These are phyloP conservation scores for Neoboletus subvelutipes DNA, from an alignment of 768 basidiomycete species.

Conservation along the genomic window DNA sequence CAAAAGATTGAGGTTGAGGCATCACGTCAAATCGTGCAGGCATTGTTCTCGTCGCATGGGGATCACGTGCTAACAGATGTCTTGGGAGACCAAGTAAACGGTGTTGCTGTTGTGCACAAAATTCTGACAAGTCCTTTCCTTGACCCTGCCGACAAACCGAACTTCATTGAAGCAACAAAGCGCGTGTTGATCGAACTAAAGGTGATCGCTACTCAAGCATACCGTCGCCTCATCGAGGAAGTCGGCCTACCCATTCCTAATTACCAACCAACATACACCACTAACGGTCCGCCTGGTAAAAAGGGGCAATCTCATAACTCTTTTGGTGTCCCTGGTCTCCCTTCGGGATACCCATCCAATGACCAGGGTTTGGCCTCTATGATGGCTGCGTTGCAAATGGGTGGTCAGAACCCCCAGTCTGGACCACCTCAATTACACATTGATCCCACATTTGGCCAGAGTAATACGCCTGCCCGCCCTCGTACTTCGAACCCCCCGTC, in stretches of 20 bases:
- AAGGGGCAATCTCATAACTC: constrained; percentile 55
- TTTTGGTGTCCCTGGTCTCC: constrained; percentile 71
- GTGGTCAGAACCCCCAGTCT: constrained; percentile 81
- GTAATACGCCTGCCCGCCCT: constrained; percentile 44
- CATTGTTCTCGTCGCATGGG: constrained; percentile 84
- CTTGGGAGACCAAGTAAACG: constrained; percentile 94
- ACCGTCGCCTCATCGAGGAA: constrained; percentile 90
- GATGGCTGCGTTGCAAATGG: constrained; percentile 93
- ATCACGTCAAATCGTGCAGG: constrained; percentile 80
- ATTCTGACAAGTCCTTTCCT: constrained; percentile 87
- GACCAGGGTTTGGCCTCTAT: constrained; percentile 87
- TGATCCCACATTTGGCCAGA: constrained; percentile 58
- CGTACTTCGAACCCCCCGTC: constrained; percentile 43
- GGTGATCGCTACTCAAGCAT: constrained; percentile 92
- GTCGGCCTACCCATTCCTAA: constrained; percentile 89
- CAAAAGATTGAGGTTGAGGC: constrained; percentile 93
- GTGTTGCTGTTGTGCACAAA: constrained; percentile 90
- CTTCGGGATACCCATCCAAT: constrained; percentile 76
- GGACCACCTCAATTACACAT: constrained; percentile 72
- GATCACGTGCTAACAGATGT: constrained; percentile 94
- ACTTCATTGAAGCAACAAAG: constrained; percentile 83
- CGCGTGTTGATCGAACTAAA: constrained; percentile 88
- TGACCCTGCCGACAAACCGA: constrained; percentile 63
- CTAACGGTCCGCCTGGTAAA: constrained; percentile 56
- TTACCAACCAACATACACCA: constrained; percentile 76